Evolutionary conservation across 805 yeast species (phyloP).

Genomic region (Saccharomycopsis vini): DNA sequence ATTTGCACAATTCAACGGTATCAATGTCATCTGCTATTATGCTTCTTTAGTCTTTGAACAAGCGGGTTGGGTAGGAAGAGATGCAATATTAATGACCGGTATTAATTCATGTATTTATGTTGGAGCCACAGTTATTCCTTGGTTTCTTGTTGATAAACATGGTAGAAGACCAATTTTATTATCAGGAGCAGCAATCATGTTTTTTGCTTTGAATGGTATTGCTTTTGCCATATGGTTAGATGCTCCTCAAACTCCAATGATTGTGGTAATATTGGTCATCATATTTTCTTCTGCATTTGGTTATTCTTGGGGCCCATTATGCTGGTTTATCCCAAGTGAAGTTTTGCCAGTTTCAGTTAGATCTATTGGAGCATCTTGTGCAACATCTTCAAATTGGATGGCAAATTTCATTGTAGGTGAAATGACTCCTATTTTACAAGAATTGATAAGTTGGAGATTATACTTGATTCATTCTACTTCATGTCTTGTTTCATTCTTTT

Average conservation of each 20-base stretch:
- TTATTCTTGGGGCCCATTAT: slow-evolving; percentile 89
- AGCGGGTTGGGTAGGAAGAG: slow-evolving; percentile 89
- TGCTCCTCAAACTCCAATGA: slow-evolving; percentile 46
- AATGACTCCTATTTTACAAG: slow-evolving; percentile 80
- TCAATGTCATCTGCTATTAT: slow-evolving; percentile 84
- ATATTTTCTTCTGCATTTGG: slow-evolving; percentile 74
- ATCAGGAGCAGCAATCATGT: slow-evolving; percentile 76
- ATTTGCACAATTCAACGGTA: slow-evolving; percentile 91
- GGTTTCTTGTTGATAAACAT: slow-evolving; percentile 87
- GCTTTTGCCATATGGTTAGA: slow-evolving; percentile 50
- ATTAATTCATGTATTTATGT: slow-evolving; percentile 55
- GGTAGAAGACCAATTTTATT: slow-evolving; percentile 81
- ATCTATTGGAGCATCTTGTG: slow-evolving; percentile 82
- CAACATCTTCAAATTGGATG: slow-evolving; percentile 90
- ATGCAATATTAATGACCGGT: slow-evolving; percentile 88
- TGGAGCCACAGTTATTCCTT: slow-evolving; percentile 71
- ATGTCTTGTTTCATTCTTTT: slow-evolving; percentile 63
- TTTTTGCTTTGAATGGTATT: slow-evolving; percentile 53
- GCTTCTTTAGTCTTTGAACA: slow-evolving; percentile 91
- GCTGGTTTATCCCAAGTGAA: slow-evolving; percentile 83
- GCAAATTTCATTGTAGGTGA: slow-evolving; percentile 90
- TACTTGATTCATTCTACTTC: slow-evolving; percentile 76
- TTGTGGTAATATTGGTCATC: slow-evolving; percentile 70
- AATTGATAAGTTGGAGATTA: slow-evolving; percentile 65
- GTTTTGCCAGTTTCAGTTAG: slow-evolving; percentile 78